Conservation (phyloP, 176 grass and related monocot genomes). For the Dactylis glomerata region DNA sequence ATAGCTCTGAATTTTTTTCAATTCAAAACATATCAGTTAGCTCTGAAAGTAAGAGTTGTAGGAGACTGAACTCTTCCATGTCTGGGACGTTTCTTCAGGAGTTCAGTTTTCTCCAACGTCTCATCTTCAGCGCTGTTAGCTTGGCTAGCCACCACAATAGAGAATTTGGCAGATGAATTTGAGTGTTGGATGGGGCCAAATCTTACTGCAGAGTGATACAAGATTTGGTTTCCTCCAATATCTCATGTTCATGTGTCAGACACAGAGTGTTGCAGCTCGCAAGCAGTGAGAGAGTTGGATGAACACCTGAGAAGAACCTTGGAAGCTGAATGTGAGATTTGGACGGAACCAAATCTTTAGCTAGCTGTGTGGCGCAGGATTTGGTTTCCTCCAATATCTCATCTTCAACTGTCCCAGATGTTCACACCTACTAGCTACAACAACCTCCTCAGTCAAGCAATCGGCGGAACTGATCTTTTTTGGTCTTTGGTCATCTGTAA, state of each 20-base stretch:
- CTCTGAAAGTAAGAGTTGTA: constrained; percentile 53
- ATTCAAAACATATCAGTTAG: neutral
- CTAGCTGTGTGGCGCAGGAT: neutral
- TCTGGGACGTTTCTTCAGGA: constrained; percentile 1
- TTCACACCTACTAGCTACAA: neutral
- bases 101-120: constrained; percentile 52
- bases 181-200: constrained; percentile 46
- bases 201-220: neutral
- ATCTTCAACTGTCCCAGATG: constrained; percentile 20
- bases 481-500: neutral
- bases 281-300: neutral
- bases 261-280: neutral
- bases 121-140: constrained; percentile 17
- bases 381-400: constrained; percentile 54
- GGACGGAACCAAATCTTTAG: constrained; percentile 29
- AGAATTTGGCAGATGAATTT: constrained; percentile 27
- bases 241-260: constrained; percentile 38
- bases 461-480: neutral
- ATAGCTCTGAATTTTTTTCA: neutral
- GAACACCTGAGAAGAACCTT: neutral
- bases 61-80: constrained; percentile 41
- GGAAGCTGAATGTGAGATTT: constrained; percentile 41
- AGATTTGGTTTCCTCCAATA: constrained; percentile 56
- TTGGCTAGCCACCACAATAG: neutral
- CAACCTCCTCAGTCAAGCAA: neutral